phyloP scores from a whole-genome alignment of 352 stramenopile species.

The Albugo laibachii region DNA sequence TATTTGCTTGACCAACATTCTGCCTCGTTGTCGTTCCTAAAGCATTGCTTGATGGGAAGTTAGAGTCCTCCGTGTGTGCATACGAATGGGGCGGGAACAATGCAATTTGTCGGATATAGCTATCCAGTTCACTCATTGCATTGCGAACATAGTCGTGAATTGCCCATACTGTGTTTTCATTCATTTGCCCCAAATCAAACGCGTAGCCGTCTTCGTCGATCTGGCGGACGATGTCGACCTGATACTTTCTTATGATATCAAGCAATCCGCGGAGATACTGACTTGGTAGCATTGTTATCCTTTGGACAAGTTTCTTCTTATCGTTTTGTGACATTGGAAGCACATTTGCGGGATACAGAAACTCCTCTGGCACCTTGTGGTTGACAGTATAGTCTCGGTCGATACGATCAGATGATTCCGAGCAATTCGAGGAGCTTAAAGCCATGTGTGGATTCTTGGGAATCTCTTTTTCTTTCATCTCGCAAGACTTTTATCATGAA shows the following conservation, averaged over 20 bases:
- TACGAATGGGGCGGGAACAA: no score
- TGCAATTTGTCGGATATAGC: conserved; percentile 28
- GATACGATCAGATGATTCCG: no score
- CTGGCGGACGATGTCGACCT: conserved; percentile 66
- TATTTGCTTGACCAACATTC: not conserved
- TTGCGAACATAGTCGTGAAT: conserved; percentile 78
- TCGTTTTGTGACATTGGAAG: conserved; percentile 71
- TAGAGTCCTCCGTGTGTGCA: not conserved
- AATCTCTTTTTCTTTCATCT: no score
- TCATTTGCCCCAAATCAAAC: conserved; percentile 74
- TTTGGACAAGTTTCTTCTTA: conserved; percentile 69
- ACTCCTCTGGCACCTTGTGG: conserved; percentile 12
- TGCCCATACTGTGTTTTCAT: conserved; percentile 75
- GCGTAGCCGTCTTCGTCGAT: conserved; percentile 77
- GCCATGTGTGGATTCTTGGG: no score
- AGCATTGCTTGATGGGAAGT: conserved; percentile 7
- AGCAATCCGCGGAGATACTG: conserved; percentile 71
- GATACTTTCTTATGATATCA: conserved; percentile 79
- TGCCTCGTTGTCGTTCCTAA: not conserved
- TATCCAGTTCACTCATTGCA: conserved; percentile 67
- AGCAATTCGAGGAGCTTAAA: no score
- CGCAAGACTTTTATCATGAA: no score
- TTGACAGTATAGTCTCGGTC: no score
- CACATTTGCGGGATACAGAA: conserved; percentile 72
- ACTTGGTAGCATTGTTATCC: conserved; percentile 67